Conservation (phyloP, 2,329 filamentous ascomycete species). For the Aspergillus tubingensis region DNA sequence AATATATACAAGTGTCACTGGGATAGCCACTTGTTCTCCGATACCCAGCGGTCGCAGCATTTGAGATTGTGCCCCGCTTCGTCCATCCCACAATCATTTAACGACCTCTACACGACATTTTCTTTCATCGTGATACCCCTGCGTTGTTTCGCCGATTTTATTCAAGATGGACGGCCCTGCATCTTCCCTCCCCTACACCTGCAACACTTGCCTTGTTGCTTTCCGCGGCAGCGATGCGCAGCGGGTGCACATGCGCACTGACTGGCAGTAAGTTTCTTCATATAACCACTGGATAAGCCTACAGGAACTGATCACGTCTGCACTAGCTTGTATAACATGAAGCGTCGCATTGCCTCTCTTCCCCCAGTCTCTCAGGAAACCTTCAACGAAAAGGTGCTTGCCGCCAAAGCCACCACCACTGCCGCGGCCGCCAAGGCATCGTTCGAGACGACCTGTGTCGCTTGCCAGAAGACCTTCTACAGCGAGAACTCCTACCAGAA, state of each 20-base stretch:
- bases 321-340: conserved; percentile 85
- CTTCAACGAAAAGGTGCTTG: conserved; percentile 93
- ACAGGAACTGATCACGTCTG: conserved; percentile 6
- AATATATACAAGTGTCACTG: not conserved
- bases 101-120: conserved; percentile 11
- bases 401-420: conserved; percentile 79
- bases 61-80: conserved; percentile 24
- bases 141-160: conserved; percentile 30
- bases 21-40: not conserved
- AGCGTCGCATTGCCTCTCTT: conserved; percentile 85
- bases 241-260: conserved; percentile 93
- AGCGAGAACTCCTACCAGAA: conserved; percentile 96
- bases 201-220: conserved; percentile 96
- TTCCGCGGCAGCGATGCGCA: conserved; percentile 93
- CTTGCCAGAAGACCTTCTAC: conserved; percentile 90
- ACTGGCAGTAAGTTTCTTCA: conserved; percentile 81
- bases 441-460: conserved; percentile 79
- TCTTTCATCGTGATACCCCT: not conserved
- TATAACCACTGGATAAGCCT: not conserved
- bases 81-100: conserved; percentile 32
- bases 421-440: conserved; percentile 85
- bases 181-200: conserved; percentile 86
- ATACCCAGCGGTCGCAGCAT: not conserved
- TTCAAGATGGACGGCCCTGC: conserved; percentile 21
- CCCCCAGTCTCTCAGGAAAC: conserved; percentile 88